Base-by-base conservation (phyloP, 495 filamentous ascomycete species). In the Talaromyces proteolyticus region DNA sequence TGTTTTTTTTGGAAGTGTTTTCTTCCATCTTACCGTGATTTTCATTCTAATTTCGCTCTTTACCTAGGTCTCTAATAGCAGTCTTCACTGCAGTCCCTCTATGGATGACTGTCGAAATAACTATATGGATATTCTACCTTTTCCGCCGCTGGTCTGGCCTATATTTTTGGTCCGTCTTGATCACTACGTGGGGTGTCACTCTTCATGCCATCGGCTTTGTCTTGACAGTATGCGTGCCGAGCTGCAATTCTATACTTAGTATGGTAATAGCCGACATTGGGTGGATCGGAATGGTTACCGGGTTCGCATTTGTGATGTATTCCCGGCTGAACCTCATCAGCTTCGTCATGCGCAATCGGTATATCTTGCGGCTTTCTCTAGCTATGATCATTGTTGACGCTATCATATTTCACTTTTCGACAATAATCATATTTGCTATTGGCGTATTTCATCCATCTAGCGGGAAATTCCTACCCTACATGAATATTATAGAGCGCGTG, bases 101-200 rank as follows among this genome's bases (percentile, higher is more conserved):
- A 6, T 51, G 49, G 49, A 51, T 51, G 49, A 51, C 37, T 34
- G 49, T 64, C 39, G 61, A 64, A 44, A 52, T 64, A 36, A 53
- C 56, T 39, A 45, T 64, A 6, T 51, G 47, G 19, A 59, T 75
- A 22, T 74, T 78, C 48, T 63, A 73, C 54, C 73, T 71, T n/a
- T 77, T 78, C 52, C 60, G 65, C 19, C 64, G 65, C 42, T 73
- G 74, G 40, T 61, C 53, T 10, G 75, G 75, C 3, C 47, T 73
- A 1, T 73, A 73, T 53, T 79, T 79, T 51, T 79, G 72, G 69
- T 61, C 66, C 12, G 65, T 73, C 55, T 58, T 74, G 1, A 56
- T 76, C 25, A 63, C 62, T 16, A 67, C 66, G 6, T 67, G 65
- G 57, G 73, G 72, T 26, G 63, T 77, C 29, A 57, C 67, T 14